Conservation (phyloP, 805 yeast genomes). For the Monosporozyma unispora region DNA sequence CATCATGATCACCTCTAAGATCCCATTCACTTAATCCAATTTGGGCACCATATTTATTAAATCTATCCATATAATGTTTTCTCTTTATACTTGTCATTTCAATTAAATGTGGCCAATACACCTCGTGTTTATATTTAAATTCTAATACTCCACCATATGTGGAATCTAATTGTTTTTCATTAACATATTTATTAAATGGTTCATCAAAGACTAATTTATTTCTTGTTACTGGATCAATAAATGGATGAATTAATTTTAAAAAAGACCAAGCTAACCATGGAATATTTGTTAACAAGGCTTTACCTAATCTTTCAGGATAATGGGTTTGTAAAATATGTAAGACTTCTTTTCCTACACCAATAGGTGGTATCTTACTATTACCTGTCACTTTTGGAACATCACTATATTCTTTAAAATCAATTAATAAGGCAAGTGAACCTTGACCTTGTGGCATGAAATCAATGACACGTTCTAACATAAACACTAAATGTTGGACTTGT, state of each 20-base stretch:
- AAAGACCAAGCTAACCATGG: conserved; percentile 94
- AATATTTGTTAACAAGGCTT: conserved; percentile 82
- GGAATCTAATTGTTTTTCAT: conserved; percentile 68
- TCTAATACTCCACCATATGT: conserved; percentile 80
- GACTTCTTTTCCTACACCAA: conserved; percentile 83
- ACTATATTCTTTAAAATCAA: conserved; percentile 77
- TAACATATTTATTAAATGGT: conserved; percentile 78
- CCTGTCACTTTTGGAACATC: conserved; percentile 47
- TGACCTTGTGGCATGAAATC: conserved; percentile 96
- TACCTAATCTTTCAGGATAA: conserved; percentile 94
- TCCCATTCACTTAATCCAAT: conserved; percentile 81
- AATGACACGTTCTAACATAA: conserved; percentile 83
- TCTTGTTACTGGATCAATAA: conserved; percentile 90
- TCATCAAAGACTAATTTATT: conserved; percentile 89
- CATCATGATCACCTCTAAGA: conserved; percentile 43
- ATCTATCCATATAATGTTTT: conserved; percentile 57
- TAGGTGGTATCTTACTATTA: conserved; percentile 72
- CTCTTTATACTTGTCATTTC: conserved; percentile 53
- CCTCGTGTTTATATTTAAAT: conserved; percentile 71
- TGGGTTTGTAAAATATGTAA: conserved; percentile 90
- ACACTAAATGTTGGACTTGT: conserved; percentile 95
- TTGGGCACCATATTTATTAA: conserved; percentile 55
- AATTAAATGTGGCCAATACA: conserved; percentile 68
- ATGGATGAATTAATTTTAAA: conserved; percentile 83
- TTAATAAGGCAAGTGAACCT: conserved; percentile 81